Evolutionary conservation across 306 rosid genomes (phyloP), one percentile per base, ranked within the genome.

Genomic region (Vigna angularis): DNA sequence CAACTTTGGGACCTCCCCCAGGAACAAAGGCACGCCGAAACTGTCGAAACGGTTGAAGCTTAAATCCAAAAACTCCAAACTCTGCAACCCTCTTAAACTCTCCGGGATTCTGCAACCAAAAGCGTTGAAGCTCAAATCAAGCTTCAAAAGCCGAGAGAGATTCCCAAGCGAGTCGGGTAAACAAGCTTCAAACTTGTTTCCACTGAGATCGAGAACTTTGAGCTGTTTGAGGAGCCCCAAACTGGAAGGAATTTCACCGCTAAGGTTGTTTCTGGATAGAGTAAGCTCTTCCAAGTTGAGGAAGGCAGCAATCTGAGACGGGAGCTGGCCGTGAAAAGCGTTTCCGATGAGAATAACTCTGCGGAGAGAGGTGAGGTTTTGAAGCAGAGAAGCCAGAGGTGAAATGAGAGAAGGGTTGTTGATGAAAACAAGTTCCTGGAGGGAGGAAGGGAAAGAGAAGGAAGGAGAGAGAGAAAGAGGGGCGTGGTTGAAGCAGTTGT

Each of bases 401-500:
- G 74, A 83, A 22, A 84, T 49, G 8, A 90, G 42, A 50, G 94
- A 80, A 0, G 96, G 96, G 85, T 90, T 92, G 4, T 90, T 89
- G 22, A 94, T 73, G 66, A 90, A 89, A 6, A 92, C 92, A 2
- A 92, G 88, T 81, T 94, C 97, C 57, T 90, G 86, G 7, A 94
- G 84, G 14, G 68, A 38, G 5, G 85, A 44, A 50, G 72, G 62
- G 18, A 85, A 59, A 18, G 85, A 17, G 1, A 79, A 66, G 0
- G 40, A 15, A 0, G 26, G 9, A 4, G 32, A 9, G 2, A 4
- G 38, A 0, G 16, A 72, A 5, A 12, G 48, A n/a, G 28, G 9
- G 12, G 79, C 20, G 83, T 34, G 73, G 82, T 90, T 87, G 88
- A 94, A 94, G 86, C 97, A 94, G 42, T 81, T 85, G 79, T 90